Base-by-base conservation (phyloP, 176 grass and related monocot species). In the Aegilops longissima region DNA sequence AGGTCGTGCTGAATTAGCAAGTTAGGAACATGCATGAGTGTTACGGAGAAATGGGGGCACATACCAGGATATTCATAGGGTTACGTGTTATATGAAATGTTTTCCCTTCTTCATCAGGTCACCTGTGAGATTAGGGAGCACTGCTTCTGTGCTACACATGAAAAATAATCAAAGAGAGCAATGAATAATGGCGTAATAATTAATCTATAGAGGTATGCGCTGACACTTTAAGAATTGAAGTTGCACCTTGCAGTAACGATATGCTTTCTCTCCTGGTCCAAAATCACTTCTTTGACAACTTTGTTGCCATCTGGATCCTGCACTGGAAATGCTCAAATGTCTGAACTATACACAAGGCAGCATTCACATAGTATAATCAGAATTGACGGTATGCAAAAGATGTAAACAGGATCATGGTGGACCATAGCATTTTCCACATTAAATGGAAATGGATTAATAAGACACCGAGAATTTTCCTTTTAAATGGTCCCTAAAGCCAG, bases 71-170 rank as follows among this genome's bases (percentile, higher is more conserved):
- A 83, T 93, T 92, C 71, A 98, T 82, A 82, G 96, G 96, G 72
- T 91, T 96, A 12, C 93, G 86, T 84, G 96, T 98, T 82, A 71
- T 88, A 98, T 96, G 87, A 98, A 96, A 87, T 98, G 96, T 13
- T 96, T 98, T 87, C 96, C 96, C 80, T 90, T 94, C 85, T 94
- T 96, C 92, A 94, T 90, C 85, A 98, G 88, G 84, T 94, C 89
- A 29, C 66, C 83, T 40, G 90, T 84, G 47, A 98, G 86, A 66
- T 91, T 87, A 51, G 93, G 93, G 42, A 95, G 12, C 51, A 86
- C 70, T 98, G 96, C 77, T 98, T 98, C 82, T 94, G 76, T 98
- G 96, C 96, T 98, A 89, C 82, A 87, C 8, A 83, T 47, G 34
- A 82, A 83, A 77, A 63, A 76, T 8, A 24, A 62, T 62, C 35